These are phyloP conservation scores for Phytophthora ramorum DNA, from an alignment of 352 stramenopile species.

Conservation along the genomic window DNA sequence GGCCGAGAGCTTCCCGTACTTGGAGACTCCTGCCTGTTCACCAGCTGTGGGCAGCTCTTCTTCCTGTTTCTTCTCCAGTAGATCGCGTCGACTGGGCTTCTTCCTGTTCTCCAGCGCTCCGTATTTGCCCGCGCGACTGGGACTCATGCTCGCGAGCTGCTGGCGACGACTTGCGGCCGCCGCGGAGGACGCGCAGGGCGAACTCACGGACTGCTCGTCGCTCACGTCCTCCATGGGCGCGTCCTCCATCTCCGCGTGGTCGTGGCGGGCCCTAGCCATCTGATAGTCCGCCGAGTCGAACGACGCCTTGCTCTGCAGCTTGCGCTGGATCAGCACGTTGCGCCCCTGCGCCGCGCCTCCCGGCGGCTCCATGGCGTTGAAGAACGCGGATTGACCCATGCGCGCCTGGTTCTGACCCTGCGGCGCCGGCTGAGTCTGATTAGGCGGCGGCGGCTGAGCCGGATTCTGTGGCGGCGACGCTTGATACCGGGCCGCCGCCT, in stretches of 20 bases:
- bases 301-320: slow-evolving; percentile 70
- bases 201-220: slow-evolving; percentile 43
- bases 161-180: slow-evolving; percentile 14
- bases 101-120: slow-evolving; percentile 41
- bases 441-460: neutral
- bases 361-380: slow-evolving; percentile 23
- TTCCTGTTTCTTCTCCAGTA: slow-evolving; percentile 42
- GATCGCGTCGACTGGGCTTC: slow-evolving; percentile 38
- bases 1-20: slow-evolving; percentile 72
- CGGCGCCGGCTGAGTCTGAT: slow-evolving; percentile 3
- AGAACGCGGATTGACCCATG: slow-evolving; percentile 51
- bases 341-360: slow-evolving; percentile 55
- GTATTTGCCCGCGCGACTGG: slow-evolving; percentile 57
- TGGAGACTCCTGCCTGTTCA: slow-evolving; percentile 36
- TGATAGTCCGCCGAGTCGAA: slow-evolving; percentile 87
- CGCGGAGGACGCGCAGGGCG: slow-evolving; percentile 49
- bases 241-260: slow-evolving; percentile 26
- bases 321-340: slow-evolving; percentile 78
- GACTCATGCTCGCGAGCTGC: slow-evolving; percentile 66
- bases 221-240: slow-evolving; percentile 41
- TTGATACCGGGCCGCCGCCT: slow-evolving; percentile 39
- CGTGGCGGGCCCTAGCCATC: slow-evolving; percentile 41
- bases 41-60: neutral
- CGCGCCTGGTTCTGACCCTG: slow-evolving; percentile 21
- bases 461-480: neutral